phyloP scores from a whole-genome alignment of 225 moss, liverwort and hornwort genomes.

The Pseudoscleropodium purum region DNA sequence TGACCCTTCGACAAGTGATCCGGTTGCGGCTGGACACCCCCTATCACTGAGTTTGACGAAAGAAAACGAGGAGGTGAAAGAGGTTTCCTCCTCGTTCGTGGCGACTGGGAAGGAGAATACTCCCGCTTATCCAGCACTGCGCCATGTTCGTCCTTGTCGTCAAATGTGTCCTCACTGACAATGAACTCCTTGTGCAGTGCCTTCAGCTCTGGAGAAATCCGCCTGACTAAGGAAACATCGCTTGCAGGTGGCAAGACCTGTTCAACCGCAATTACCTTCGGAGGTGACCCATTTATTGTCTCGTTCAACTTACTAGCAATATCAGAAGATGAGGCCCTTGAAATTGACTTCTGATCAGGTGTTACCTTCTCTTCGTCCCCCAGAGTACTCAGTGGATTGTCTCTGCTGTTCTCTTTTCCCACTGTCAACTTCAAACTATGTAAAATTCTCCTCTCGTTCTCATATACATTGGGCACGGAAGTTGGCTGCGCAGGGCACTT shows the following conservation, averaged over 20 bases:
- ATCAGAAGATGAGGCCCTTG: slow-evolving; percentile 10
- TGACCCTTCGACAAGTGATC: slow-evolving; percentile 11
- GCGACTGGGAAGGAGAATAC: not conserved
- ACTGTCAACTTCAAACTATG: not conserved
- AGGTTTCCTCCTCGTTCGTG: not conserved
- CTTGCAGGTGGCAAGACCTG: not conserved
- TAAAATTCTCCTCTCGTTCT: not conserved
- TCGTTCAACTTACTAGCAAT: slow-evolving; percentile 9
- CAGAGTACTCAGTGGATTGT: not conserved
- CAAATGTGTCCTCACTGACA: not conserved
- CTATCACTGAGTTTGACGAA: not conserved
- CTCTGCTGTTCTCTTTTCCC: not conserved
- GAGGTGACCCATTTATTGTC: not conserved
- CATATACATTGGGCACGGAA: not conserved
- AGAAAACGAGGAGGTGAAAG: slow-evolving; percentile 24
- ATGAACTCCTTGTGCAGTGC: not conserved
- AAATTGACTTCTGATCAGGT: slow-evolving; percentile 1
- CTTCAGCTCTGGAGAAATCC: not conserved
- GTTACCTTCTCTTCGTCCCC: not conserved
- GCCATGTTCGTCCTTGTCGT: slow-evolving; percentile 1
- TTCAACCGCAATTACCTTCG: not conserved
- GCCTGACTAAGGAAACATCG: not conserved
- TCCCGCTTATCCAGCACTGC: not conserved
- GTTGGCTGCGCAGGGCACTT: not conserved
- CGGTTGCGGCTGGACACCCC: slow-evolving; percentile 1